These are phyloP conservation scores for Phialocephala sp. DNA, from an alignment of 2,329 filamentous ascomycete species.

Conservation along the genomic window DNA sequence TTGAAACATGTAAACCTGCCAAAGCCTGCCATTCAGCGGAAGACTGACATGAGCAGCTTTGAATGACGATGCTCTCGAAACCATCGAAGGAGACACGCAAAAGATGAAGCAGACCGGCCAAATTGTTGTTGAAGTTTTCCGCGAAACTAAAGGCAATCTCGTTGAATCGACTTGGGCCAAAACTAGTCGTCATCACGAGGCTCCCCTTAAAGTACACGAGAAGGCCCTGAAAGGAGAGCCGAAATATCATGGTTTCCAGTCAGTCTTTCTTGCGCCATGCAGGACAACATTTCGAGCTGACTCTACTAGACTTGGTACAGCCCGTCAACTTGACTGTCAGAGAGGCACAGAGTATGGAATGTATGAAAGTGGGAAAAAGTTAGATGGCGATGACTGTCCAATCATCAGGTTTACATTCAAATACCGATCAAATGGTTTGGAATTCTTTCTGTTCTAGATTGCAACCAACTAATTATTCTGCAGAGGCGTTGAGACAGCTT, in stretches of 20 bases:
- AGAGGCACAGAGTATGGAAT: too few species aligned
- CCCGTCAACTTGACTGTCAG: too few species aligned
- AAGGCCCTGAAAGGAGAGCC: constrained; percentile 8
- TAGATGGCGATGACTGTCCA: neutral
- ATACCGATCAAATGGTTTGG: neutral
- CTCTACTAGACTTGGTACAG: too few species aligned
- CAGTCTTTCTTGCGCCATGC: neutral
- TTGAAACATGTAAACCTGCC: neutral
- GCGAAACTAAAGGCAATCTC: neutral
- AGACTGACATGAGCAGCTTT: neutral
- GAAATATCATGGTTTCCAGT: constrained; percentile 9
- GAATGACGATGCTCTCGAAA: neutral
- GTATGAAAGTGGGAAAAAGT: neutral
- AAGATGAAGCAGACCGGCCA: neutral
- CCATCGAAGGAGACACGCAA: neutral
- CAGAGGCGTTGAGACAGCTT: constrained; percentile 29
- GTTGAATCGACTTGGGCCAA: neutral
- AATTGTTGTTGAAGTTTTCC: neutral
- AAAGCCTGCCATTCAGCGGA: neutral
- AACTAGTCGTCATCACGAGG: too few species aligned
- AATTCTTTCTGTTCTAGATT: neutral
- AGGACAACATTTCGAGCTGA: neutral
- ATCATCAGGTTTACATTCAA: neutral
- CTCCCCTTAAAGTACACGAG: neutral
- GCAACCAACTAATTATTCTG: neutral